Evolutionary conservation across 306 rosid genomes (phyloP), one percentile per base, ranked within the genome.

Genomic region (Lathyrus aphaca): DNA sequence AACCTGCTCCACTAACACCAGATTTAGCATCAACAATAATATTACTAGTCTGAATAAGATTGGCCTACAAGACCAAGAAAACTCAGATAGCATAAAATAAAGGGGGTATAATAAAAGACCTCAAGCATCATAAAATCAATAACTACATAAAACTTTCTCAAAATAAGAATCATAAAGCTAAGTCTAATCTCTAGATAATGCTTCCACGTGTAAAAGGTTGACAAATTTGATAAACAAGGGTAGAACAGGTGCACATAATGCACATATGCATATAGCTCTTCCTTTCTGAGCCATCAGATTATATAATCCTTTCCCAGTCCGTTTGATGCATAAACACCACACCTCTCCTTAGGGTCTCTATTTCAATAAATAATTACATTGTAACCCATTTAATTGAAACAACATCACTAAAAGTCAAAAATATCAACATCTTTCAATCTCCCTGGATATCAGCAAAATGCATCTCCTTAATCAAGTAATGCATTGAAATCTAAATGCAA

Each of bases 1-100:
- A 53, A 94, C 98, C 97, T 82, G 97, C 98, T 74, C 98, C 97
- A 50, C 95, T 94, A 58, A 94, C 98, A 54, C 92, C 98, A 68
- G 98, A 94, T 79, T 94, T 94, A n/a, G 97, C 72, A 78, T 94
- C 97, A 59, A 90, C 86, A 48, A 87, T 90, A 60, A 91, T 83
- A 80, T 86, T 86, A 58, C 44, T 76, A 73, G 32, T 68, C 58
- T 75, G 74, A 76, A 94, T 67, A 60, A 90, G 92, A 80, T 86
- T 88, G 51, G 88, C 91, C 98, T 93, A 91, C 69, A 72, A 70
- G 46, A 68, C 25, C 68, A 71, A 70, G 46, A 50, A 62, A 62
- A 62, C 61, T 43, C 58, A 61, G 76, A 75, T 67, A 53, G 58
- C 17, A 21, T 42, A 45, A 29, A 61, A 30, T 49, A 64, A 51